A percentile compares a stretch with the other conserved stretches of the same genome.
Conservation (phyloP, 179 eudicot species). For the Actinidia chinensis region DNA sequence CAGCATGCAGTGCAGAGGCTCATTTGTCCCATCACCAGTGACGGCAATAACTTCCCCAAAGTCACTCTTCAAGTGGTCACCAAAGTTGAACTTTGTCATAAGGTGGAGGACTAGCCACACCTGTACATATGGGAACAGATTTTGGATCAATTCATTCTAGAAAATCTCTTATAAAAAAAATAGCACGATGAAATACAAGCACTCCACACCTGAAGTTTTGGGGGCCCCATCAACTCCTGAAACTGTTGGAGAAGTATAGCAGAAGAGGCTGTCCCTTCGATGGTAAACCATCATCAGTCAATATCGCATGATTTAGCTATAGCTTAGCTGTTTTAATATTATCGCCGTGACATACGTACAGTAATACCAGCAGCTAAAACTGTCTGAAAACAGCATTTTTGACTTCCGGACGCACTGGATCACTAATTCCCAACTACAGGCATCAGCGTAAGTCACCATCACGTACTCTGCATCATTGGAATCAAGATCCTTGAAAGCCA, state of each 20-base stretch:
- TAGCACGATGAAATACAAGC: not conserved
- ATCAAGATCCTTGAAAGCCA: conserved; percentile 55
- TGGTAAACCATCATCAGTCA: conserved; percentile 74
- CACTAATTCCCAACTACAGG: conserved; percentile 73
- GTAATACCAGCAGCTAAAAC: conserved; percentile 69
- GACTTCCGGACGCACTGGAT: conserved; percentile 69
- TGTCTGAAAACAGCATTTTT: conserved; percentile 64
- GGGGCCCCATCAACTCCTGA: conserved; percentile 45
- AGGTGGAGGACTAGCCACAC: conserved; percentile 95
- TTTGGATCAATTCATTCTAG: no score
- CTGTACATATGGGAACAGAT: conserved; percentile 29
- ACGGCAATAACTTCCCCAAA: conserved; percentile 82
- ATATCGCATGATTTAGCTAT: conserved; percentile 76
- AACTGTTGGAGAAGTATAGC: conserved; percentile 49
- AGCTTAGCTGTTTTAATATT: conserved; percentile 76
- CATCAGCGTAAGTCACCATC: conserved; percentile 50
- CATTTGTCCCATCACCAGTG: conserved; percentile 98
- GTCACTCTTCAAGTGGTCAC: conserved; percentile 51
- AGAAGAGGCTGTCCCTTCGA: conserved; percentile 65
- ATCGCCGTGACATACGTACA: conserved; percentile 68
- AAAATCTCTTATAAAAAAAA: no score
- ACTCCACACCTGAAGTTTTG: conserved; percentile 54
- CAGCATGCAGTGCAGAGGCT: conserved; percentile 93
- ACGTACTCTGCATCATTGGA: conserved; percentile 39
- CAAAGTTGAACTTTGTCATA: conserved; percentile 70